Conservation (phyloP, 2,329 filamentous ascomycete genomes). For the Ophiocordyceps camponoti-saundersi region DNA sequence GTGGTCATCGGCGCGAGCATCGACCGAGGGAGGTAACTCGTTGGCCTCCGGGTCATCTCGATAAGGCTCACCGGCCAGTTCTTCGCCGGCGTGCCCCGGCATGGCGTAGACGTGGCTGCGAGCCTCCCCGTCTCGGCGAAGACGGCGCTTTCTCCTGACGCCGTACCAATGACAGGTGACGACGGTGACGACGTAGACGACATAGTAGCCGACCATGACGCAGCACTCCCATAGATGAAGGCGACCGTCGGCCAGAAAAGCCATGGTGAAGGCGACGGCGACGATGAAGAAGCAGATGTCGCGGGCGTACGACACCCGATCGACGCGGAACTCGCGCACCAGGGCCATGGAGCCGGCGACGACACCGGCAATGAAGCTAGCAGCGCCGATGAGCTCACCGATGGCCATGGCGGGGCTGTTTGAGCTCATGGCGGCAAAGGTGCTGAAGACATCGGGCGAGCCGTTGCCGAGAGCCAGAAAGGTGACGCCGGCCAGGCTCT, state of each 20-base stretch:
- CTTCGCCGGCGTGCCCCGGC: constrained; percentile 31
- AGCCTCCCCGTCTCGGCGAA: constrained; percentile 52
- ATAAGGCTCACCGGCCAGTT: constrained; percentile 40
- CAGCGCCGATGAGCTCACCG: constrained; percentile 86
- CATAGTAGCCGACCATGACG: constrained; percentile 79
- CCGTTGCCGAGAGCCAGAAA: constrained; percentile 96
- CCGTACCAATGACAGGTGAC: constrained; percentile 86
- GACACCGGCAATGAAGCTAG: constrained; percentile 89
- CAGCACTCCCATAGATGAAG: constrained; percentile 80
- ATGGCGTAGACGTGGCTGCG: constrained; percentile 55
- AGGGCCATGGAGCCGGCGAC: constrained; percentile 95
- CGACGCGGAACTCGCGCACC: constrained; percentile 86
- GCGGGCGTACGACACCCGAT: constrained; percentile 73
- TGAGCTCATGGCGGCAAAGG: constrained; percentile 93
- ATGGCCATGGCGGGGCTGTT: constrained; percentile 95
- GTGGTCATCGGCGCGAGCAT: constrained; percentile 28
- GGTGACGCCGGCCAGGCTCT: constrained; percentile 90
- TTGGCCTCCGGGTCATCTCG: constrained; percentile 33
- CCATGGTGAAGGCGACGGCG: constrained; percentile 72
- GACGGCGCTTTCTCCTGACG: constrained; percentile 39
- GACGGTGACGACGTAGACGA: constrained; percentile 77
- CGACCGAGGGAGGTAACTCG: constrained; percentile 19
- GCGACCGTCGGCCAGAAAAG: constrained; percentile 70
- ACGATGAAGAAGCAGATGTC: constrained; percentile 87
- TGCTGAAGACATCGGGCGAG: constrained; percentile 95